Conservation (phyloP, 495 filamentous ascomycete genomes). For the Hyaloscypha finlandica region DNA sequence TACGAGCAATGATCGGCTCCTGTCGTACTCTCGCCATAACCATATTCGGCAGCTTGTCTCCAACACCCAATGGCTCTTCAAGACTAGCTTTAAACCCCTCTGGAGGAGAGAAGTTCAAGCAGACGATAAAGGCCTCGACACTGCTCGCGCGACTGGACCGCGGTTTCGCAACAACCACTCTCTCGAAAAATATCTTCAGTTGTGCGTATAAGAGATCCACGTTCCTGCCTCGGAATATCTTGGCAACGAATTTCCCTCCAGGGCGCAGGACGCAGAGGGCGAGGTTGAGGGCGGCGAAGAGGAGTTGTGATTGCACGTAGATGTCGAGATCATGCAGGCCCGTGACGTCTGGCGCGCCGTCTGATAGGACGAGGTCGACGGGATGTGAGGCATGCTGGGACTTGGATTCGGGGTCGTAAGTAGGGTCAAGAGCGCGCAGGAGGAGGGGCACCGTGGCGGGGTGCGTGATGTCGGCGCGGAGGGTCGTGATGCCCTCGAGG, state of each 20-base stretch:
- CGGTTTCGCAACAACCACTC: slow-evolving; percentile 89
- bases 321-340: slow-evolving; percentile 97
- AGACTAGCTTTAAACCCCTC: slow-evolving; percentile 64
- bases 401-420: slow-evolving; percentile 57
- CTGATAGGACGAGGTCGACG: slow-evolving; percentile 89
- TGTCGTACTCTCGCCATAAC: slow-evolving; percentile 38
- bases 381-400: slow-evolving; percentile 59
- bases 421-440: slow-evolving; percentile 78
- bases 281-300: slow-evolving; percentile 90
- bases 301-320: slow-evolving; percentile 93
- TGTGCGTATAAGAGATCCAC: slow-evolving; percentile 92
- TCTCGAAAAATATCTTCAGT: slow-evolving; percentile 83
- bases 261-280: slow-evolving; percentile 87
- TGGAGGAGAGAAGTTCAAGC: slow-evolving; percentile 76
- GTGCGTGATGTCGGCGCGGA: slow-evolving; percentile 96
- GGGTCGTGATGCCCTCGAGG: slow-evolving; percentile 84
- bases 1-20: slow-evolving; percentile 40
- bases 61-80: slow-evolving; percentile 65
- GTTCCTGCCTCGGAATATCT: slow-evolving; percentile 93
- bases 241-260: slow-evolving; percentile 94
- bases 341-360: slow-evolving; percentile 95
- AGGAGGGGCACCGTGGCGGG: slow-evolving; percentile 90
- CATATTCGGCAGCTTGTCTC: slow-evolving; percentile 50
- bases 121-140: slow-evolving; percentile 95
- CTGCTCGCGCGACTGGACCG: slow-evolving; percentile 90